Evolutionary conservation across 352 stramenopile species (phyloP).

Genomic region (Achlya hypogyna): DNA sequence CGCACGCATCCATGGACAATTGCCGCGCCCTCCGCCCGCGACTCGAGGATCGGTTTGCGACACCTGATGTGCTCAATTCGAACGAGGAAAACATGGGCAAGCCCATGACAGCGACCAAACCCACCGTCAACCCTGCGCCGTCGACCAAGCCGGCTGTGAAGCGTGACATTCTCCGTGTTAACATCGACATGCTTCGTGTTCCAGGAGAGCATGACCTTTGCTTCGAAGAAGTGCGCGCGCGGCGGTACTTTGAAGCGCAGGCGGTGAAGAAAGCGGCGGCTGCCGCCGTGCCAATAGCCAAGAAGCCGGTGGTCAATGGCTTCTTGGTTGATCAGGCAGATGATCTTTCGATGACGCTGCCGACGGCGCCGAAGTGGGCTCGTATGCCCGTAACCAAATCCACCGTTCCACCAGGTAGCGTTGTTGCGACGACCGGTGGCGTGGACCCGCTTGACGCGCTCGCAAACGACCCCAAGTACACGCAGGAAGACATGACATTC

Average conservation of each 20-base stretch:
- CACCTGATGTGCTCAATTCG: background rate
- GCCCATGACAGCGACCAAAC: background rate
- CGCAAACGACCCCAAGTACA: background rate
- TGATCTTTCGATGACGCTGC: background rate
- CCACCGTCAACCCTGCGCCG: background rate
- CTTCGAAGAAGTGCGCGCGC: slow-evolving; percentile 73
- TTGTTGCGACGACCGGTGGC: slow-evolving; percentile 13
- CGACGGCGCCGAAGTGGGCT: slow-evolving; percentile 18
- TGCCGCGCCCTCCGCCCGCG: background rate
- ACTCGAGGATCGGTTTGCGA: background rate
- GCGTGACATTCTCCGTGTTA: slow-evolving; percentile 3
- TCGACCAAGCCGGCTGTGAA: background rate
- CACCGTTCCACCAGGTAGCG: slow-evolving; percentile 23
- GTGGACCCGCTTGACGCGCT: background rate
- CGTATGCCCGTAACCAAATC: too few relatives aligned
- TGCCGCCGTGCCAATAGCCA: background rate
- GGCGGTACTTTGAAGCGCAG: background rate
- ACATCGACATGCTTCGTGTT: background rate
- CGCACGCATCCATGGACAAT: background rate
- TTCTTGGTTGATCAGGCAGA: slow-evolving; percentile 11
- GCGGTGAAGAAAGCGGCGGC: background rate
- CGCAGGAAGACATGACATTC: slow-evolving; percentile 81
- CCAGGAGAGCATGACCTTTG: slow-evolving; percentile 38
- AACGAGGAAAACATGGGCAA: background rate
- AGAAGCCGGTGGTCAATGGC: slow-evolving; percentile 19